Evolutionary conservation across 257 asterid genomes (phyloP), one percentile per base, ranked within the genome.

Genomic region (Salvia miltiorrhiza): DNA sequence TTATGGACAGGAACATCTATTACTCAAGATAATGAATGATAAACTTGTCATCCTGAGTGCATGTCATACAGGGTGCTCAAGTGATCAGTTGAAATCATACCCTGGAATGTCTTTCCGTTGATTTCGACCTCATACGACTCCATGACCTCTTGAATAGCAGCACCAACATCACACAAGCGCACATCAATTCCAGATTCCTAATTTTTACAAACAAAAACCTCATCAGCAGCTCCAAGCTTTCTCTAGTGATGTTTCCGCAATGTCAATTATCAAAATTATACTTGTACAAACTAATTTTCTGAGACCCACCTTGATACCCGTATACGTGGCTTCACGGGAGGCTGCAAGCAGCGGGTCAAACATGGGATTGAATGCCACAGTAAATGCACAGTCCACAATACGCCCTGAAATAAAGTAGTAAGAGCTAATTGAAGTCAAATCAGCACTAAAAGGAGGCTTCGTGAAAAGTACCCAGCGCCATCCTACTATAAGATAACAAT

Each of bases 131-230:
- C 99, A 79, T 94, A 91, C 9, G 99, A 94, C 82, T 91, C 96
- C 99, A 94, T 94, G 79, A 94, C 97, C 83, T 91, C 99, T 81
- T 94, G 99, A 73, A 94, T 91, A 70, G 97, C 99, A 80, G 99
- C 96, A 82, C 99, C 96, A 58, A 91, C 86, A 74, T 88, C 93
- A 66, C 96, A 81, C 60, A 94, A 85, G 72, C 99, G 97, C 50
- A 91, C 99, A 73, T 91, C 99, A 80, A 94, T 83, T 65, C 99
- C 99, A 65, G 99, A 84, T 81, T 91, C 99, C 99, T 94, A 73
- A 16, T 43, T 50, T 74, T 64, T 41, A 44, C 53, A 71, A 58
- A 30, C 47, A 78, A 50, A 49, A 47, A 70, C 41, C 62, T 69
- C 61, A 26, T 21, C 17, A 58, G 47, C 32, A 49, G 60, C 62